phyloP scores from a whole-genome alignment of 2,329 filamentous ascomycete species.

The Diaporthe sp. region DNA sequence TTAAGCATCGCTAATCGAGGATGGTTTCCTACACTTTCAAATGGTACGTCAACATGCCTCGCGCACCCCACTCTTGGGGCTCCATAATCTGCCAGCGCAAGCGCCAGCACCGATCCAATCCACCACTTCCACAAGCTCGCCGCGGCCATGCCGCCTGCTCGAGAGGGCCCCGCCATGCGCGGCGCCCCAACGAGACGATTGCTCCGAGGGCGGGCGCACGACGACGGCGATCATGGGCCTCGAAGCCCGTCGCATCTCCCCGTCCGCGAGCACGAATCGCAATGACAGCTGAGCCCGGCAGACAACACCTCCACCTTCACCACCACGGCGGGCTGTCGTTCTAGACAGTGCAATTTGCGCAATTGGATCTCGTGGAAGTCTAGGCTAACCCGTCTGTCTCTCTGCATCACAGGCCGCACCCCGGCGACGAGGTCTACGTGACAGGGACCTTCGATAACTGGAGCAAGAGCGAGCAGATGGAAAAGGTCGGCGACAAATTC shows the following conservation, averaged over 20 bases:
- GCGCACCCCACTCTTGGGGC: conserved; percentile 27
- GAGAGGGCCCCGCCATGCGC: conserved; percentile 13
- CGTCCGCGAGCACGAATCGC: conserved; percentile 2
- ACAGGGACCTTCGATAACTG: conserved; percentile 97
- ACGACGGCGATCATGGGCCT: conserved; percentile 6
- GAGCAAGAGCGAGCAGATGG: conserved; percentile 86
- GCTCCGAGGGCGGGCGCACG: conserved; percentile 3
- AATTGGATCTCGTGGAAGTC: background rate
- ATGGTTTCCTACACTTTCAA: conserved; percentile 39
- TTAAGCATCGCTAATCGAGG: conserved; percentile 21
- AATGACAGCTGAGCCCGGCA: background rate
- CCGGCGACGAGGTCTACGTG: conserved; percentile 89
- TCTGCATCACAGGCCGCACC: conserved; percentile 75
- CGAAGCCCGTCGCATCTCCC: conserved; percentile 36
- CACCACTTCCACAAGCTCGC: conserved; percentile 17
- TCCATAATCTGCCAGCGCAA: conserved; percentile 33
- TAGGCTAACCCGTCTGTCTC: conserved; percentile 33
- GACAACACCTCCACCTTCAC: background rate
- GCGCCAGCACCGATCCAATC: conserved; percentile 25
- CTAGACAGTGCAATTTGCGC: conserved; percentile 17
- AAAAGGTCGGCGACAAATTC: conserved; percentile 80
- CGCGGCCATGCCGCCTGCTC: conserved; percentile 22
- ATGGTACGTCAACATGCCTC: conserved; percentile 38
- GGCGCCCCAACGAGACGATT: conserved; percentile 10
- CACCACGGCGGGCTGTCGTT: conserved; percentile 10